phyloP scores from a whole-genome alignment of 352 stramenopile species.

The Blastocystis hominis region DNA sequence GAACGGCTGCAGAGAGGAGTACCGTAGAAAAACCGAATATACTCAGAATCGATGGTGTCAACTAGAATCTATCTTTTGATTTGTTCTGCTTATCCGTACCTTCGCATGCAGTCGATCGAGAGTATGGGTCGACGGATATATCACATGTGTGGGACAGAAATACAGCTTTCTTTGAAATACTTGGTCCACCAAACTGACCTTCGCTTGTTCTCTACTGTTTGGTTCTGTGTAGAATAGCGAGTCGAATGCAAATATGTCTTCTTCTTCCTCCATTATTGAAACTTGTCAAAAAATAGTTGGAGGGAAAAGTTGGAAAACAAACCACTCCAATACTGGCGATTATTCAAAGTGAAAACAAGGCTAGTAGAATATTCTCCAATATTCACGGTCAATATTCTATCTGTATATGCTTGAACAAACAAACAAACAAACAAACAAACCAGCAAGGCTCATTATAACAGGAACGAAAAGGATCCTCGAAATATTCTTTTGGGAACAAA shows the following conservation, averaged over 20 bases:
- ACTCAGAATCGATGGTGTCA: conserved; percentile 7
- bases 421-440: too few relatives aligned
- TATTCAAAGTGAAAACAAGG: too few relatives aligned
- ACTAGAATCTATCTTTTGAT: not conserved
- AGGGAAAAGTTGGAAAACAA: not conserved
- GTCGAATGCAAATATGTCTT: conserved; percentile 12
- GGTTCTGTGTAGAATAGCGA: not conserved
- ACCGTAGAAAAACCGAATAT: conserved; percentile 11
- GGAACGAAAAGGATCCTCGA: too few relatives aligned
- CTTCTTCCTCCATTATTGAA: not conserved
- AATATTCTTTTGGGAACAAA: too few relatives aligned
- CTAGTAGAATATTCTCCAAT: too few relatives aligned
- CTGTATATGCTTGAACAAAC: too few relatives aligned
- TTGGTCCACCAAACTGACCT: not conserved
- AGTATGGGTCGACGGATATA: too few relatives aligned
- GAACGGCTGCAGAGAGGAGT: conserved; percentile 21
- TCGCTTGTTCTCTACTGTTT: not conserved
- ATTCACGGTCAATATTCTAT: too few relatives aligned
- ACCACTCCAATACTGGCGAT: too few relatives aligned
- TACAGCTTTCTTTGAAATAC: not conserved
- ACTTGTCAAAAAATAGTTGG: not conserved
- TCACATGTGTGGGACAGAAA: not conserved
- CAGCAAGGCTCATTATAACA: too few relatives aligned
- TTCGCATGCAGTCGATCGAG: not conserved
- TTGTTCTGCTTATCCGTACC: not conserved